Evolutionary conservation across 768 basidiomycete genomes (phyloP), one percentile per base, ranked within the genome.

Genomic region (Phaffia australis): DNA sequence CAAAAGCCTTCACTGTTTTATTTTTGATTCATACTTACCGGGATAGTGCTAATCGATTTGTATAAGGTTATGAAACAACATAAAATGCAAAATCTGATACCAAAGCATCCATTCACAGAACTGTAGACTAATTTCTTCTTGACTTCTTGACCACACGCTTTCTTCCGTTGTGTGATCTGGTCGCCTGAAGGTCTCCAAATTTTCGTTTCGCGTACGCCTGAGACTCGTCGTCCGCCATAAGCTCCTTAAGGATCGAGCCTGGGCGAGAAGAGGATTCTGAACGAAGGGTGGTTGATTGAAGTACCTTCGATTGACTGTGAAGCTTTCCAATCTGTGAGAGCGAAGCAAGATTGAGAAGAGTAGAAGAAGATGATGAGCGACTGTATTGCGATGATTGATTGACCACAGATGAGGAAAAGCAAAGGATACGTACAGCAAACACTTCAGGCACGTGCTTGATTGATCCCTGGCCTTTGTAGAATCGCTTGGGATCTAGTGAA

Each of bases 141-240:
- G 35, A 42, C 35, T 42, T 42, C 11, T 42, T 42, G 11, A 42
- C 35, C 35, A 42, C 35, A 11, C 35, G 35, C 35, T 42, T 42
- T 42, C 35, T 42, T 11, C 35, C 35, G 35, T 42, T 42, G 35
- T 42, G 11, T 42, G 35, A 42, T 42, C 35, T 42, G 11, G 35
- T 42, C 35, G 35, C 73, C 77, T 89, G 86, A 56, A 91, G 77
- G 61, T 89, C 87, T 69, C 83, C 82, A 77, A 90, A 92, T 78
- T 93, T 93, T 79, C 83, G 84, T 79, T 92, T 92, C n/a, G 91
- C 87, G 74, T 92, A 92, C 68, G 85, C 81, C 74, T 83, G 84
- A 30, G 88, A 83, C 76, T 91, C 87, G 2, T 88, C 85, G 77
- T 93, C 90, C 71, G 88, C 88, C 60, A 93, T 83, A 47, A 94